Conservation (phyloP, 345 rosid genomes). For the Salix brachista region DNA sequence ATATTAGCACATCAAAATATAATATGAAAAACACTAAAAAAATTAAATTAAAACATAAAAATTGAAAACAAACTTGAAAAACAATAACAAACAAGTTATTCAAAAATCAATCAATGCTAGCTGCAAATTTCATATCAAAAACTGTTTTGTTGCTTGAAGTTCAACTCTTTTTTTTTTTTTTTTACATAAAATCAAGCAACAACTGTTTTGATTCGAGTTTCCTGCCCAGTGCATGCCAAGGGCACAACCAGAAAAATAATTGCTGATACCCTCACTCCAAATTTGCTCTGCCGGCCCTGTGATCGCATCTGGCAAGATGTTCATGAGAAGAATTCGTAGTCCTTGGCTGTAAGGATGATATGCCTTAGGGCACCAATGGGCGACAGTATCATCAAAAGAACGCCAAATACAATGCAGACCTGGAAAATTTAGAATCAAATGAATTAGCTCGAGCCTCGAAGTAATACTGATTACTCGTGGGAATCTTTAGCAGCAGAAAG, state of each 20-base stretch:
- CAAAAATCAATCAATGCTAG: too few species aligned
- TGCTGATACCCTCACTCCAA: neutral
- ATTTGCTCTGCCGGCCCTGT: neutral
- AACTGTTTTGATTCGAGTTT: neutral
- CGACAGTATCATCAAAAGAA: constrained; percentile 43
- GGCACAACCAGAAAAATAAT: neutral
- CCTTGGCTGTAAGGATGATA: constrained; percentile 48
- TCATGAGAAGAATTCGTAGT: constrained; percentile 56
- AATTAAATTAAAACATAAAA: too few species aligned
- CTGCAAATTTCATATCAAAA: too few species aligned
- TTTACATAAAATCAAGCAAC: too few species aligned
- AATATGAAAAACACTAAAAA: too few species aligned
- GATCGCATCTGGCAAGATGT: neutral
- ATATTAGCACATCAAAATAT: too few species aligned
- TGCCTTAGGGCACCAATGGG: constrained; percentile 70
- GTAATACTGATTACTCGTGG: neutral
- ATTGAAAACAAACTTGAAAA: too few species aligned
- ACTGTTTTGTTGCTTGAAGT: too few species aligned
- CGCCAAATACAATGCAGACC: constrained; percentile 62
- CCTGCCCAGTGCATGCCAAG: neutral
- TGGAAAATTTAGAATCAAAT: constrained; percentile 16
- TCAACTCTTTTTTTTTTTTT: too few species aligned
- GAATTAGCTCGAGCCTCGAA: neutral
- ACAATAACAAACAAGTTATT: too few species aligned
- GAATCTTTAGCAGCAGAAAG: neutral